Evolutionary conservation across 495 filamentous ascomycete species (phyloP).

Genomic region (Pyrenopolyporus hunteri): DNA sequence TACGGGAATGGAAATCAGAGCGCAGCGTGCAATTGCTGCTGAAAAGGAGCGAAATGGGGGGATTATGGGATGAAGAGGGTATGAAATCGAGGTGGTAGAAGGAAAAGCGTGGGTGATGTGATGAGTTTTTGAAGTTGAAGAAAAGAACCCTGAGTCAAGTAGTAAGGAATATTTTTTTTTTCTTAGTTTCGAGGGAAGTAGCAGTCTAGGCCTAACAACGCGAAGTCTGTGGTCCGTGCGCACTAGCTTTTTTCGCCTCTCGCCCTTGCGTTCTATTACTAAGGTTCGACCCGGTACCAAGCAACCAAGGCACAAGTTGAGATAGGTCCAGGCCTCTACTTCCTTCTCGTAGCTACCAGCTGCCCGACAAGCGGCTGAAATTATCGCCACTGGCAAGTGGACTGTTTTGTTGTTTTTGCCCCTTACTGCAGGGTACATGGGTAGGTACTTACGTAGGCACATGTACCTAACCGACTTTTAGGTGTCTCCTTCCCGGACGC

Average conservation of each 20-base stretch:
- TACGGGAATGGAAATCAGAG: conserved; percentile 27
- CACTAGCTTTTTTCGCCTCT: conserved; percentile 15
- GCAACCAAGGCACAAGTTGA: no score
- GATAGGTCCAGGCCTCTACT: background rate
- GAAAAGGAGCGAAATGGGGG: conserved; percentile 37
- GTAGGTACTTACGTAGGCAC: no score
- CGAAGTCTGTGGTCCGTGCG: conserved; percentile 12
- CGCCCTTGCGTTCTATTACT: background rate
- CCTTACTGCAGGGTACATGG: no score
- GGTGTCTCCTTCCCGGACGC: no score
- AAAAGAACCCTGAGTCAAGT: conserved; percentile 25
- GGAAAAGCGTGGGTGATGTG: conserved; percentile 19
- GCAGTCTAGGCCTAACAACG: conserved; percentile 29
- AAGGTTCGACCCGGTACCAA: background rate
- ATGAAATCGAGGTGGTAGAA: conserved; percentile 24
- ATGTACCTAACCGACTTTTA: no score
- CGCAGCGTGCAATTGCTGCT: conserved; percentile 32
- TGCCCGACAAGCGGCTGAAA: background rate
- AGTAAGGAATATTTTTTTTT: conserved; percentile 27
- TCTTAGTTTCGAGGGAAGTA: conserved; percentile 25
- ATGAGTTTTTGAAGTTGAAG: conserved; percentile 34
- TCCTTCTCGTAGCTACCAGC: background rate
- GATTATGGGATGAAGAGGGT: conserved; percentile 17
- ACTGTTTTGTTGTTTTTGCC: background rate
- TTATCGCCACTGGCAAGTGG: background rate